Base-by-base conservation (phyloP, 2,329 filamentous ascomycete species). In the Apiospora pterosperma region DNA sequence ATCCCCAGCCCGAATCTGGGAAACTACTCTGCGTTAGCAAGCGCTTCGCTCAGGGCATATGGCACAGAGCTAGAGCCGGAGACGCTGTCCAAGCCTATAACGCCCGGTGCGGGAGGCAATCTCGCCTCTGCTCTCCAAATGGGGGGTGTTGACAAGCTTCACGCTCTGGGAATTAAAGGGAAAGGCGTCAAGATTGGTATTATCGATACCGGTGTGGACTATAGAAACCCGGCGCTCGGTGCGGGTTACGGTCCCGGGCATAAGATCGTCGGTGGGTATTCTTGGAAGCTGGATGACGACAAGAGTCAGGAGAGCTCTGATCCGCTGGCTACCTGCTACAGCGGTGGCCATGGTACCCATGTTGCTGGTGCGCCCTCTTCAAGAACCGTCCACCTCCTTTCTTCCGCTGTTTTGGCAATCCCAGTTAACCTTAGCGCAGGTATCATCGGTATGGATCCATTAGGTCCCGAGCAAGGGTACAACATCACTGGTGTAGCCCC, bases 131-230 rank as follows among this genome's bases (percentile, higher is more conserved):
- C 23, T 21, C 23, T 42, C 12, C 8, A 11, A 4, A 23, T 12
- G 0, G 41, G n/a, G n/a, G 66, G 66, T 12, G 63, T 69, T 0
- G 65, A 66, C 8, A 68, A 63, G n/a, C 59, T 70, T 16, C 68
- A 68, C 36, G 63, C 63, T 28, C 60, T 67, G 7, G 67, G 65
- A 1, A 65, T 68, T 21, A 67, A 66, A 36, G 67, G 68, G 1
- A 66, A 69, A 31, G 65, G 65, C 4, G 60, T 69, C 21, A 67
- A 67, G 52, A 61, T 69, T 36, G 69, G 66, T 16, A 68, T 70
- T 10, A 36, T 70, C 41, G 68, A 70, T 60, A 68, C 65, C 14
- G 69, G 69, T 5, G 66, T 67, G 16, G 67, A 68, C 28, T 70
- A 67, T 38, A 58, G 62, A 21, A 66, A 68, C 34, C 66, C 65